Percentiles rank a stretch among this genome's conserved stretches.
Evolutionary conservation across 2,329 filamentous ascomycete species (phyloP).

Genomic region (Dactylonectria macrodidyma): DNA sequence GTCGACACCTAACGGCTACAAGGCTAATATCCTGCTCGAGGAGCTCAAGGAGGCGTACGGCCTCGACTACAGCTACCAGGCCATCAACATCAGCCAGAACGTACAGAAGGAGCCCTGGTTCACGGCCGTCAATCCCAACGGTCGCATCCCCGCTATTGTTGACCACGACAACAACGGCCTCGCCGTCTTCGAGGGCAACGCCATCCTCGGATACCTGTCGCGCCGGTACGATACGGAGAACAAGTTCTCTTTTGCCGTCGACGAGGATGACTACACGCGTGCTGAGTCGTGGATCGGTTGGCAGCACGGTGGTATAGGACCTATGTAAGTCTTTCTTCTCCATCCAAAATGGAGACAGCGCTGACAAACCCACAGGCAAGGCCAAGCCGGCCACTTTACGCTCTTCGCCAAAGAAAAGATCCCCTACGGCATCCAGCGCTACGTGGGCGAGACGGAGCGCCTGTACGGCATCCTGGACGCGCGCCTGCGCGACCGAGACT

Average conservation of each 20-base stretch:
- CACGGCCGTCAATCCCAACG: conserved; percentile 74
- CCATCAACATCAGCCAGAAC: conserved; percentile 72
- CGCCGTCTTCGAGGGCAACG: conserved; percentile 80
- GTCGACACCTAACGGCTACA: conserved; percentile 68
- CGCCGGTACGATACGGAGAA: conserved; percentile 78
- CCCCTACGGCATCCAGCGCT: conserved; percentile 80
- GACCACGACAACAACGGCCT: conserved; percentile 75
- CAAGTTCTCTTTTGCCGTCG: conserved; percentile 55
- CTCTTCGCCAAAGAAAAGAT: conserved; percentile 78
- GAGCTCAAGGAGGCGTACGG: conserved; percentile 78
- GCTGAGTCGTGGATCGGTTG: conserved; percentile 71
- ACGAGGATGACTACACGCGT: conserved; percentile 55
- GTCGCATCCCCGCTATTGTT: conserved; percentile 75
- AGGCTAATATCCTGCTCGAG: conserved; percentile 74
- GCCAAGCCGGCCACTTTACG: conserved; percentile 82
- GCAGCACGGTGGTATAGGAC: conserved; percentile 83
- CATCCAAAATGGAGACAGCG: not conserved
- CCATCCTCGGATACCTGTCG: conserved; percentile 81
- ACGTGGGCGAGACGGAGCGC: conserved; percentile 81
- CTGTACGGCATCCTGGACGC: conserved; percentile 81
- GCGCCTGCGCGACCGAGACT: conserved; percentile 70
- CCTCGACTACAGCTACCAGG: conserved; percentile 70
- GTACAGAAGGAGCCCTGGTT: conserved; percentile 79
- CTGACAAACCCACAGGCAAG: conserved; percentile 68
- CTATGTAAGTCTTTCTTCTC: conserved; percentile 58